Evolutionary conservation across 768 basidiomycete species (phyloP).

Genomic region (Boletus eberwhitei): DNA sequence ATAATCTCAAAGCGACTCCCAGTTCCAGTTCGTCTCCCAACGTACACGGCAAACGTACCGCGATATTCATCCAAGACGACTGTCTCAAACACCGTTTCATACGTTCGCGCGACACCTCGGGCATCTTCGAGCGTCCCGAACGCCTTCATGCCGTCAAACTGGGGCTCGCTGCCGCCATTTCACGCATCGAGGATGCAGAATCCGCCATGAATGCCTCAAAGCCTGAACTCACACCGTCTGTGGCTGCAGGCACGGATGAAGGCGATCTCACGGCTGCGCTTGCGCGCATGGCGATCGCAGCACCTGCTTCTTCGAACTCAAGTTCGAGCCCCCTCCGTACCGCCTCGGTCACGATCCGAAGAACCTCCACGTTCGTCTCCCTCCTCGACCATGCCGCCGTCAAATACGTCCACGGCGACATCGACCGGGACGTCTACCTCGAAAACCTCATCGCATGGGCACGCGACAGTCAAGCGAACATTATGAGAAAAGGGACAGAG

Average conservation of each 20-base stretch:
- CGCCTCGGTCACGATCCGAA: conserved; percentile 43
- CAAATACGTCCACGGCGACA: conserved; percentile 71
- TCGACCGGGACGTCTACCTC: conserved; percentile 64
- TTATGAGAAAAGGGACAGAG: conserved; percentile 62
- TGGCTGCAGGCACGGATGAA: conserved; percentile 34
- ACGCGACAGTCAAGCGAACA: conserved; percentile 55
- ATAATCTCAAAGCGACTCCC: not conserved
- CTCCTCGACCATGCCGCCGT: conserved; percentile 60
- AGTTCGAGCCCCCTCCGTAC: conserved; percentile 11
- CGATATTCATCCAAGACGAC: conserved; percentile 60
- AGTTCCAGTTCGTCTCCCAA: not conserved
- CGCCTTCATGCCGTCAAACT: conserved; percentile 80
- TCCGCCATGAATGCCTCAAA: not conserved
- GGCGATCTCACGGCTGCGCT: conserved; percentile 49
- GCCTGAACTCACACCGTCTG: not conserved
- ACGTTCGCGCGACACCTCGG: conserved; percentile 38
- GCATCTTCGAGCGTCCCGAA: conserved; percentile 88
- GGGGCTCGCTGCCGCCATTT: conserved; percentile 77
- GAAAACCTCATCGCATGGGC: conserved; percentile 61
- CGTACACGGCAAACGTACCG: conserved; percentile 14
- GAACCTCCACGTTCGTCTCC: conserved; percentile 53
- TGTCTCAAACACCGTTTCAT: conserved; percentile 44
- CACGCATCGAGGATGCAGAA: conserved; percentile 54
- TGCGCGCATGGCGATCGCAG: conserved; percentile 38
- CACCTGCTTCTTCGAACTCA: not conserved